Conservation (phyloP, 352 stramenopile genomes). For the Phytophthora macrochlamydospora region DNA sequence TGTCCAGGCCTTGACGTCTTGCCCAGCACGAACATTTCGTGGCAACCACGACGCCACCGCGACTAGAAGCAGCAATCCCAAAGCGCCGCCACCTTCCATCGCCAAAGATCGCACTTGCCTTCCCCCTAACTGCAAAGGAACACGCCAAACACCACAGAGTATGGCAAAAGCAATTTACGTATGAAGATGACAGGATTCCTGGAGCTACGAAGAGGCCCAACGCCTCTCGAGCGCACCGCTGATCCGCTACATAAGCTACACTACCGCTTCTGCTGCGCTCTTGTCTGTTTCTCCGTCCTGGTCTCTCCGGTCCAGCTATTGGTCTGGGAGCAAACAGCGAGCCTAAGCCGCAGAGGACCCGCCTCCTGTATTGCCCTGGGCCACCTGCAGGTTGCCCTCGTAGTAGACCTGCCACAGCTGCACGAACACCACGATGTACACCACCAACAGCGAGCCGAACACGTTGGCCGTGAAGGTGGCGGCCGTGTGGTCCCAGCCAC, state of each 20-base stretch:
- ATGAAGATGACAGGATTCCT: conserved; percentile 44
- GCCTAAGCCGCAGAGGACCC: conserved; percentile 30
- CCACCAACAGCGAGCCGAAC: conserved; percentile 81
- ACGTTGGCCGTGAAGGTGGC: conserved; percentile 87
- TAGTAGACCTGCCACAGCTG: conserved; percentile 90
- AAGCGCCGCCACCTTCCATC: conserved; percentile 16
- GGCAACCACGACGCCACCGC: neutral
- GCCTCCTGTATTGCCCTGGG: conserved; percentile 41
- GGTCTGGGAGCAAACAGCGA: conserved; percentile 20
- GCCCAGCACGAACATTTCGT: conserved; percentile 5
- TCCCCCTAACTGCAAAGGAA: neutral
- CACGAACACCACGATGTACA: conserved; percentile 88
- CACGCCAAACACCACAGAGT: neutral
- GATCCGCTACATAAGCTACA: conserved; percentile 48
- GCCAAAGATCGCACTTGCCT: neutral
- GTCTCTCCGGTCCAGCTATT: conserved; percentile 1
- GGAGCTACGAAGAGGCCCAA: conserved; percentile 15
- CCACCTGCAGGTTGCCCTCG: conserved; percentile 66
- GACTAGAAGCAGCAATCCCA: conserved; percentile 2
- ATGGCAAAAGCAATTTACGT: conserved; percentile 37
- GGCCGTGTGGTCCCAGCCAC: conserved; percentile 86
- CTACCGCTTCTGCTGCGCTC: conserved; percentile 31
- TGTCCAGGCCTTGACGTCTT: conserved; percentile 8
- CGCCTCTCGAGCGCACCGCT: conserved; percentile 20
- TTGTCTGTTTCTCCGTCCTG: conserved; percentile 12